Evolutionary conservation across 129 eudicot species (phyloP), one percentile per base, ranked within the genome.

Genomic region (carrot (Daucus carota)): DNA sequence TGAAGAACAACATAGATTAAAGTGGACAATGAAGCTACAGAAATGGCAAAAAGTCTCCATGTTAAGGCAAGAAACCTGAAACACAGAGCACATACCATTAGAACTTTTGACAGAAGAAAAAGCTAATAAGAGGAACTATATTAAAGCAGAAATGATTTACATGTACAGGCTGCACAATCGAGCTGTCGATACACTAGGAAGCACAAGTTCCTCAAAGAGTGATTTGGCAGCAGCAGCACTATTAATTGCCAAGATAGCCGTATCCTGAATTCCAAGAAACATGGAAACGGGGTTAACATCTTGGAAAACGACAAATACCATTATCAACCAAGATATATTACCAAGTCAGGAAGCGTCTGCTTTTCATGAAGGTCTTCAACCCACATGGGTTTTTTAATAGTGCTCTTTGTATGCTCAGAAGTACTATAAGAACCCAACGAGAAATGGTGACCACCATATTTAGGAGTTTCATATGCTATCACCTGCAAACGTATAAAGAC

Each of bases 381-480:
- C 99, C 97, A 95, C 77, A 72, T 82, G 59, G 99, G 99, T 70
- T 80, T 89, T 84, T 76, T 92, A 66, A 75, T 43, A 79, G 83
- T 66, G 44, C 71, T 44, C 81, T 78, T 72, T 70, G 60, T 77
- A 43, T 75, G 77, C 69, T 81, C 80, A 54, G 87, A 80, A 34
- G 77, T 73, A 81, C 74, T 71, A 59, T 66, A 80, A 76, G 68
- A 38, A 68, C 87, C 90, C 81, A 84, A 48, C 16, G 92, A 88
- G 79, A 86, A 95, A 86, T 92, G 87, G 76, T 95, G 97, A 74
- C 87, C 50, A 46, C 97, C 97, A 85, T 80, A 92, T 78, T 75
- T 85, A 28, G 99, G 99, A 74, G 90, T 85, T 83, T 90, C 96
- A 73, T 95, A 92, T 69, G 86, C 28, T 60, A 95, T 85, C 77